phyloP scores from a whole-genome alignment of 768 basidiomycete genomes.

The Phylloporus arenicola region DNA sequence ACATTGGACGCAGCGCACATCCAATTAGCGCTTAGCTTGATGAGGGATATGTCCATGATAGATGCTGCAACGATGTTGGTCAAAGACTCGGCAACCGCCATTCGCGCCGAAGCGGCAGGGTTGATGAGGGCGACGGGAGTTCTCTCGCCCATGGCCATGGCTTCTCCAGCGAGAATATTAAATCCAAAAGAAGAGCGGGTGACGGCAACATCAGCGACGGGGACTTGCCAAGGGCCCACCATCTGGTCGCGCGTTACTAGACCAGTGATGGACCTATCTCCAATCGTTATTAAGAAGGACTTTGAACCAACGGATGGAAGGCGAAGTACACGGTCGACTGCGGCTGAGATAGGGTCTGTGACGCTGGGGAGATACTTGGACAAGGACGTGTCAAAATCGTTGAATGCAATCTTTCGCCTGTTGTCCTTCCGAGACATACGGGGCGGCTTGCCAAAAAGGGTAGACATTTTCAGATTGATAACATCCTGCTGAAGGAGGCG shows the following conservation, averaged over 20 bases:
- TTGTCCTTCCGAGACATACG: constrained; percentile 76
- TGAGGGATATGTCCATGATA: constrained; percentile 57
- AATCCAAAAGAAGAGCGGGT: constrained; percentile 95
- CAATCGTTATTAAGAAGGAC: constrained; percentile 97
- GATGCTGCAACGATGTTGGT: constrained; percentile 86
- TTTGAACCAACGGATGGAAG: constrained; percentile 94
- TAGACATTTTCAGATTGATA: constrained; percentile 88
- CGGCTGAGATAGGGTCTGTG: constrained; percentile 50
- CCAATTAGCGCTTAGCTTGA: constrained; percentile 99
- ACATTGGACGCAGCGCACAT: constrained; percentile 92
- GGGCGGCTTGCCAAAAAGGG: constrained; percentile 93
- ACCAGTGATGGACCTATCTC: constrained; percentile 90
- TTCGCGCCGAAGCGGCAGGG: constrained; percentile 87
- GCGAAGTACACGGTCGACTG: constrained; percentile 76
- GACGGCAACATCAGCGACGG: constrained; percentile 94
- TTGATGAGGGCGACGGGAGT: constrained; percentile 86
- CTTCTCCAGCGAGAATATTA: constrained; percentile 77
- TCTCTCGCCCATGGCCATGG: constrained; percentile 98
- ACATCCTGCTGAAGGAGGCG: constrained; percentile 72
- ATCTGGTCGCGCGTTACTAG: constrained; percentile 96
- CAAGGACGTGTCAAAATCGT: constrained; percentile 69
- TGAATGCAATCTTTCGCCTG: constrained; percentile 36
- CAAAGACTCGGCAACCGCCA: constrained; percentile 92
- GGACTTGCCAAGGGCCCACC: constrained; percentile 99
- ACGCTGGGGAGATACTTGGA: constrained; percentile 53